A percentile compares a stretch with the other conserved stretches of the same genome.
These are phyloP conservation scores for Zasmidium citrigriseum DNA, from an alignment of 2,329 filamentous ascomycete species.

Conservation along the genomic window DNA sequence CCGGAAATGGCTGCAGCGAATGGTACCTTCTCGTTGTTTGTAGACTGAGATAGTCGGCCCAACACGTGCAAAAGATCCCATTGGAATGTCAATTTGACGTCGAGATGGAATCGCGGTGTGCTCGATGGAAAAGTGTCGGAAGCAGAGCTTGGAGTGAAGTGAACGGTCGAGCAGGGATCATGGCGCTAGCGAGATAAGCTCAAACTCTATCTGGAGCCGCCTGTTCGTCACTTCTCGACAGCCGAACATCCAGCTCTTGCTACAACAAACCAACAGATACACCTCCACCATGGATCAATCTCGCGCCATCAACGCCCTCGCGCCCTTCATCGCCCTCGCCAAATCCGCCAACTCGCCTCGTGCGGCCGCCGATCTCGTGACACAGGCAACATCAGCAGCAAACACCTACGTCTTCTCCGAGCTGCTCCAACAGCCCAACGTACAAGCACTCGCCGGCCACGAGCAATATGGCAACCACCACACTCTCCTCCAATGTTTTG, in stretches of 20 bases:
- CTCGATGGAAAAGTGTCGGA: too few species aligned
- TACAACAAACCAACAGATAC: not conserved
- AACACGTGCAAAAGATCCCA: too few species aligned
- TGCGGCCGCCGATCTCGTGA: slow-evolving; percentile 81
- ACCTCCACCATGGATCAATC: slow-evolving; percentile 67
- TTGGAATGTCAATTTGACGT: too few species aligned
- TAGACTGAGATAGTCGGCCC: too few species aligned
- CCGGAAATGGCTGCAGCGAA: too few species aligned
- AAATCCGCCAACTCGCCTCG: slow-evolving; percentile 82
- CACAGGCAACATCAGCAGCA: slow-evolving; percentile 82
- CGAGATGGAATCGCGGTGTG: too few species aligned
- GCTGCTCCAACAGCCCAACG: slow-evolving; percentile 77
- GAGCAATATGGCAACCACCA: slow-evolving; percentile 66
- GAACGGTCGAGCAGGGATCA: too few species aligned
- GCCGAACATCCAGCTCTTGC: not conserved
- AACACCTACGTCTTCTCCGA: slow-evolving; percentile 94
- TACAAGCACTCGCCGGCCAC: slow-evolving; percentile 69
- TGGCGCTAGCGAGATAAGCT: too few species aligned
- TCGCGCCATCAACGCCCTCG: slow-evolving; percentile 59
- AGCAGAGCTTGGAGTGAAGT: too few species aligned
- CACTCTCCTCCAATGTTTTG: slow-evolving; percentile 81
- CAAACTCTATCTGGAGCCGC: too few species aligned
- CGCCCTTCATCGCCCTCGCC: slow-evolving; percentile 88
- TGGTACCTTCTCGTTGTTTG: too few species aligned
- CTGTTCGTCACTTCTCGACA: not conserved